Percentiles rank a stretch among this genome's conserved stretches.
phyloP scores from a whole-genome alignment of 805 yeast species.

The Metschnikowia bowlesiae region DNA sequence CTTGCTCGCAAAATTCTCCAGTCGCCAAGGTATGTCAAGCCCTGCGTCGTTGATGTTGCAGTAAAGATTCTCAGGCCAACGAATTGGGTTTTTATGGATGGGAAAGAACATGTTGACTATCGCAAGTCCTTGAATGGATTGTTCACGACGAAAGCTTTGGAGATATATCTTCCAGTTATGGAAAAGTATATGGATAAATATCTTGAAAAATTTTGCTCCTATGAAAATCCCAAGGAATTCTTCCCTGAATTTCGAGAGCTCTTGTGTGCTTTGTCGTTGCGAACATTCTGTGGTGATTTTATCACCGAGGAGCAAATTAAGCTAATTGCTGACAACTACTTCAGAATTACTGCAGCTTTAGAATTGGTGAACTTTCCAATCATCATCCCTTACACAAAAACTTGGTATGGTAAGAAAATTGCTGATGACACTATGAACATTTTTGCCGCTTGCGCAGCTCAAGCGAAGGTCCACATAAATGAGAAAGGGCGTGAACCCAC shows the following conservation, averaged over 20 bases:
- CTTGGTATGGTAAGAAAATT: slow-evolving; percentile 95
- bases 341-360: slow-evolving; percentile 87
- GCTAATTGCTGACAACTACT: slow-evolving; percentile 87
- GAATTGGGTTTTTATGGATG: slow-evolving; percentile 97
- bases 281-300: slow-evolving; percentile 94
- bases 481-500: slow-evolving; percentile 71
- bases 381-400: slow-evolving; percentile 90
- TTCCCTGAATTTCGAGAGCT: slow-evolving; percentile 95
- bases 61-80: slow-evolving; percentile 88
- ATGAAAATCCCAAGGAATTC: slow-evolving; percentile 64
- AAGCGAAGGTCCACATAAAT: slow-evolving; percentile 72
- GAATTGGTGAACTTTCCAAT: slow-evolving; percentile 98
- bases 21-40: slow-evolving; percentile 85
- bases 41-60: slow-evolving; percentile 98
- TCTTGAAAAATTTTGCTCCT: slow-evolving; percentile 60
- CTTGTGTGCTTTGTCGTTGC: slow-evolving; percentile 88
- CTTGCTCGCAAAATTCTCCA: slow-evolving; percentile 18
- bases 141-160: slow-evolving; percentile 79
- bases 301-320: slow-evolving; percentile 89
- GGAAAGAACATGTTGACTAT: slow-evolving; percentile 91
- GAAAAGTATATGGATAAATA: slow-evolving; percentile 83
- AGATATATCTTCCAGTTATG: slow-evolving; percentile 76
- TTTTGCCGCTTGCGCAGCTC: slow-evolving; percentile 82
- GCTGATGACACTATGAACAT: slow-evolving; percentile 93
- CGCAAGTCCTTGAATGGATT: slow-evolving; percentile 86